A percentile compares a stretch with the other conserved stretches of the same genome.
Conservation (phyloP, 2,329 filamentous ascomycete species). For the Pseudogymnoascus sp. region DNA sequence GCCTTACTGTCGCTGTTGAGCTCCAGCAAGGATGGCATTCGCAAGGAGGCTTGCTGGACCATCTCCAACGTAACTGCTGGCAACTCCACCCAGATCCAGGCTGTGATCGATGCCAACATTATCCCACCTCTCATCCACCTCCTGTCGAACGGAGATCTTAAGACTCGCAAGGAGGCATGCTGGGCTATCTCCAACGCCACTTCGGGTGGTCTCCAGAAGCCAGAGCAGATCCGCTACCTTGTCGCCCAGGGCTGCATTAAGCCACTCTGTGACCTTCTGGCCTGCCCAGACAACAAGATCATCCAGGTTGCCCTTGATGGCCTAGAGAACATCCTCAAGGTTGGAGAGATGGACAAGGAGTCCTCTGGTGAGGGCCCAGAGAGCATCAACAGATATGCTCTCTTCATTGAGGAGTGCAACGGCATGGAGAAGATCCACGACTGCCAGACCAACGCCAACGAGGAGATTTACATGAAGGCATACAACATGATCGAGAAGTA, state of each 20-base stretch:
- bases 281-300: conserved; percentile 99
- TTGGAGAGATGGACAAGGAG: conserved; percentile 97
- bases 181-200: conserved; percentile 99
- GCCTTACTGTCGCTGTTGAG: conserved; percentile 89
- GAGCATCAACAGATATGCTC: conserved; percentile 87
- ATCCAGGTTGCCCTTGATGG: conserved; percentile 97
- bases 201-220: conserved; percentile 94
- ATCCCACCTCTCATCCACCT: conserved; percentile 94
- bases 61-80: conserved; percentile 98
- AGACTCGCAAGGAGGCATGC: conserved; percentile 98
- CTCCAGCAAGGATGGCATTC: conserved; percentile 97
- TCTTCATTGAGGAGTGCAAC: conserved; percentile 97
- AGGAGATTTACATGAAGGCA: conserved; percentile 99
- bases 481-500: conserved; percentile 99
- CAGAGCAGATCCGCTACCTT: conserved; percentile 94
- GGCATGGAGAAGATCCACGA: conserved; percentile 99
- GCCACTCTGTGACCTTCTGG: conserved; percentile 88
- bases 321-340: conserved; percentile 98
- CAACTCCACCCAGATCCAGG: conserved; percentile 95
- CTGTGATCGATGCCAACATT: conserved; percentile 93
- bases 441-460: conserved; percentile 99
- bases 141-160: conserved; percentile 92
- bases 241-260: conserved; percentile 93
- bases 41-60: conserved; percentile 99
- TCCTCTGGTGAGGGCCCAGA: conserved; percentile 64